Evolutionary conservation across 2,329 filamentous ascomycete genomes (phyloP), one percentile per base, ranked within the genome.

Genomic region (Paramyrothecium sp.): DNA sequence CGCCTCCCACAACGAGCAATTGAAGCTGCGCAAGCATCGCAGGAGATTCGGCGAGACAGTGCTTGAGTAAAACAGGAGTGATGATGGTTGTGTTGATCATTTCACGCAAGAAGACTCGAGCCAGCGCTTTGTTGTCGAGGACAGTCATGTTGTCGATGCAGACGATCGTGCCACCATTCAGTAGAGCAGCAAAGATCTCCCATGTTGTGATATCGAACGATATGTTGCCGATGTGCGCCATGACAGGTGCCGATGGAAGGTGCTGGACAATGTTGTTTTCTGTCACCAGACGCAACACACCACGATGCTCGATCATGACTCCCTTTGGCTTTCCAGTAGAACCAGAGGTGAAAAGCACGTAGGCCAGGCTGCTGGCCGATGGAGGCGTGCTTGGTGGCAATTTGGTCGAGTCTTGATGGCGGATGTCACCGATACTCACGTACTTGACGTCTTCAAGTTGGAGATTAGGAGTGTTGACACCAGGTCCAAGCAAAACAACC

Each of bases 141-240:
- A 56, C 53, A 3, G 59, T 58, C 34, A 58, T 51, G 3, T 59
- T 51, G 23, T 67, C 64, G 0, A 67, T 56, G 3, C 65, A 67
- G 3, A 64, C 52, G 0, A 67, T 2, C 0, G 58, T 65, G 2
- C 65, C 64, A 0, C 65, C 65, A 13, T 62, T 64, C 4, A 67
- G 55, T 10, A 66, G 56, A 0, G 60, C 22, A 1, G 48, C 17
- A 17, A 56, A 63, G 1, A 62, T 58, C 33, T 63, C 61, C 8
- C 54, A 41, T 0, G 56, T 54, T 1, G 61, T 56, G 3, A 47
- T 55, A 16, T 63, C 61, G 38, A 63, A 63, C 2, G 58, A 58
- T 17, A 61, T 48, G 38, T 60, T 63, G 11, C 41, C 21, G 2
- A 59, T 30, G 20, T 61, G 59, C 17, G 54, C 54, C 48, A n/a